Evolutionary conservation across 2,329 filamentous ascomycete genomes (phyloP), one percentile per base, ranked within the genome.

Genomic region (Alternaria gaisen): DNA sequence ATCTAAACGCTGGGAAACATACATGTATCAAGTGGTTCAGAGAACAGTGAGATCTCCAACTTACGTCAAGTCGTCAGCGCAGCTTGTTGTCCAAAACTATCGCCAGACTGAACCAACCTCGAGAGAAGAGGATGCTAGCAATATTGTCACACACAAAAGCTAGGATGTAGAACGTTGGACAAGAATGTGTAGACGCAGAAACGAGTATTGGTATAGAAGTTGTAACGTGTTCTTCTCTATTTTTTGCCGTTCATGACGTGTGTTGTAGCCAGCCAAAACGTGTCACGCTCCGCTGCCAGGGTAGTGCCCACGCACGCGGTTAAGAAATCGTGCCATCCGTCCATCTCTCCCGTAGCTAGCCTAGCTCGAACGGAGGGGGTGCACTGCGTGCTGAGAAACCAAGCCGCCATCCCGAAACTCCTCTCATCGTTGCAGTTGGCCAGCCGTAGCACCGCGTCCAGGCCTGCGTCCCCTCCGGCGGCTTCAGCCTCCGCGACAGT

Each of bases 321-420:
- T 61, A 89, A 74, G 74, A 87, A 90, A 24, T 71, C 75, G 56
- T 80, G 63, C 80, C 83, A 89, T 0, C 85, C 87, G 0, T 72
- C 76, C 66, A 83, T 70, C 0, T 79, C 80, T 0, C 83, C 85
- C 11, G 69, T 69, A 56, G 79, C 78, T 53, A 90, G 70, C 4
- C 75, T 80, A 4, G 69, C 34, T 53, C 82, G 76, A 34, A 86
- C 79, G 26, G 68, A 73, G 0, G 70, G 67, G 1, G 67, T 70
- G 71, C 88, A 90, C 72, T 88, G 80, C 1, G 81, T 85, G 11
- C 74, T 82, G 52, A 89, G 71, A 69, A 85, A 90, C 88, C 88
- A 90, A 10, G 86, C 84, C 2, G 83, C 88, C n/a, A 81, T 84
- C 0, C 80, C 87, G 71, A 88, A 90, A 55, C 83, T 82, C 18